Evolutionary conservation across 2,329 filamentous ascomycete genomes (phyloP), one percentile per base, ranked within the genome.

Genomic region (Aspergillus tamarii): DNA sequence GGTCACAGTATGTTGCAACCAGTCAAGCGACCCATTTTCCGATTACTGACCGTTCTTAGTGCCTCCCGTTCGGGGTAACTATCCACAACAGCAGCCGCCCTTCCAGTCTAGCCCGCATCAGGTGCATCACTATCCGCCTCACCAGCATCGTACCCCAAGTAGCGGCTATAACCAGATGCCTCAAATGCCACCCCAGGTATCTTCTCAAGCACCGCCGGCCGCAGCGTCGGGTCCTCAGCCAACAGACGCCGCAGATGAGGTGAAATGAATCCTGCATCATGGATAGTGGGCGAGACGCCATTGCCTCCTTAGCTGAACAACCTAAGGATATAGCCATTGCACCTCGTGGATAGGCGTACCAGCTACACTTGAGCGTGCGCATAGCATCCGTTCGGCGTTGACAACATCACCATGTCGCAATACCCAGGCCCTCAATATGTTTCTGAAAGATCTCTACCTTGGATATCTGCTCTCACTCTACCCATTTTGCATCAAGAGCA

Each of bases 101-200:
- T 90, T 85, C 73, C 85, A 87, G 60, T 87, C 85, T 41, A 91
- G 88, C 71, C 88, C 88, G 57, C 88, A 89, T 67, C 87, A 89
- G 64, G 67, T 73, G 70, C 88, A 90, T 73, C 87, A 89, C 69
- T 89, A 87, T 72, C 84, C 84, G 2, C 83, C 83, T 45, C 84
- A 85, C 66, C 82, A 83, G 59, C 84, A 87, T 72, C 87, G 86
- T 68, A 78, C 76, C 19, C 81, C 82, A 46, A 88, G 84, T 71
- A 85, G 85, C 67, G 84, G 82, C 69, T 85, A 83, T 73, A 85
- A 81, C 63, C 84, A 85, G 64, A 70, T 78, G 36, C 73, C 74
- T 53, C 79, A 80, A 60, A 73, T 81, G 61, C 77, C 81, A 52
- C 81, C 81, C 67, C 79, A 83, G 65, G 77, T 80, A 64, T 77